phyloP scores from a whole-genome alignment of 345 rosid genomes.

The Gossypium longicalyx region DNA sequence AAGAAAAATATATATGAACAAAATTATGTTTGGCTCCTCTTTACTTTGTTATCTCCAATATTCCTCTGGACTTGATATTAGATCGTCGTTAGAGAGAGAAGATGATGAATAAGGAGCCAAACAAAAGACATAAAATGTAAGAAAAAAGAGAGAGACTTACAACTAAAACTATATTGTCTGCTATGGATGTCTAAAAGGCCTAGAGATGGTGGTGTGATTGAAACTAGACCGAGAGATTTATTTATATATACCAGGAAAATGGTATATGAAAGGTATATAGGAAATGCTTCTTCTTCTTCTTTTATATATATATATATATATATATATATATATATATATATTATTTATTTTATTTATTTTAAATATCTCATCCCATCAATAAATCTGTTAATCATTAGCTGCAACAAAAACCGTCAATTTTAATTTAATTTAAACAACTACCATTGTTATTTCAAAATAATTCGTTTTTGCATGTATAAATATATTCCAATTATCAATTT shows the following conservation, averaged over 20 bases:
- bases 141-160: slow-evolving; percentile 2
- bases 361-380: not conserved
- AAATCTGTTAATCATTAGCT: not conserved
- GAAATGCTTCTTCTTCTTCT: not conserved
- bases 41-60: not conserved
- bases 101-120: not conserved
- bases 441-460: not conserved
- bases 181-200: not conserved
- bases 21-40: not conserved
- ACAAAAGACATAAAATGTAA: not conserved
- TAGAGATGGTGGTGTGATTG: not conserved
- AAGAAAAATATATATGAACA: not conserved
- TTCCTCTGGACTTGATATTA: not conserved
- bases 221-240: not conserved
- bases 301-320: too few species aligned
- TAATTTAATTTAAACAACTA: not conserved
- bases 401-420: not conserved
- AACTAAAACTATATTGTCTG: not conserved
- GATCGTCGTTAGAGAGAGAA: not conserved
- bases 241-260: not conserved
- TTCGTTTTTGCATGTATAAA: too few species aligned
- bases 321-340: too few species aligned
- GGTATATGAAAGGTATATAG: not conserved
- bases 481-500: too few species aligned
- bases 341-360: not conserved